Conservation (phyloP, 805 yeast species). For the Starmerella kuoi region DNA sequence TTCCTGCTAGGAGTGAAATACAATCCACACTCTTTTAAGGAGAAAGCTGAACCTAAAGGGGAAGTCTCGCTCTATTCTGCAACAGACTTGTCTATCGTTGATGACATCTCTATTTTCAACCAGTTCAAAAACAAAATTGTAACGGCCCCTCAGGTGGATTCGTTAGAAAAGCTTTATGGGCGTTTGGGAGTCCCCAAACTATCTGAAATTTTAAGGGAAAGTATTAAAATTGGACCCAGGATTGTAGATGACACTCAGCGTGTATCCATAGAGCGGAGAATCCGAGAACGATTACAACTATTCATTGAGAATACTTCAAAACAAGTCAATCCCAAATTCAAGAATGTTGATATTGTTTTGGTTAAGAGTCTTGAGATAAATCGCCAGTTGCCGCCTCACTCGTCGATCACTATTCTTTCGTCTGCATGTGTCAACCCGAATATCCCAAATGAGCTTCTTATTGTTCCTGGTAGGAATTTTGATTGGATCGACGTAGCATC, state of each 20-base stretch:
- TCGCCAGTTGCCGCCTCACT: constrained; percentile 22
- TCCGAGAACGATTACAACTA: constrained; percentile 28
- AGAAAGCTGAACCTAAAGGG: constrained; percentile 4
- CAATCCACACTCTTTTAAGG: background rate
- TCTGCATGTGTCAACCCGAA: constrained; percentile 20
- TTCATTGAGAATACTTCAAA: constrained; percentile 26
- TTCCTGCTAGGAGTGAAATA: constrained; percentile 26
- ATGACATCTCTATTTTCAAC: constrained; percentile 30
- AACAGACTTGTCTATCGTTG: constrained; percentile 27
- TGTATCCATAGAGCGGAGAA: constrained; percentile 17
- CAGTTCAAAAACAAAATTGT: constrained; percentile 26
- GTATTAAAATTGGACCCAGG: constrained; percentile 23
- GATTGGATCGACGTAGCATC: constrained; percentile 32
- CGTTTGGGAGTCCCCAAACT: constrained; percentile 27
- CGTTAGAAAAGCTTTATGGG: constrained; percentile 26
- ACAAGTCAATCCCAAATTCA: constrained; percentile 7
- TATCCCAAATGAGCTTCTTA: constrained; percentile 13
- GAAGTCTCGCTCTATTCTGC: constrained; percentile 24
- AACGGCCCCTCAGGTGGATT: constrained; percentile 29
- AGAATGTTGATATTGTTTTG: constrained; percentile 19
- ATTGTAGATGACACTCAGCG: constrained; percentile 12
- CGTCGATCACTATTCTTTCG: constrained; percentile 15
- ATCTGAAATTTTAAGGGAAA: constrained; percentile 24
- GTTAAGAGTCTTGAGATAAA: constrained; percentile 23
- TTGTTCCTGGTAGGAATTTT: constrained; percentile 19